These are phyloP conservation scores for Geotrichum fermentans DNA, from an alignment of 1,139 yeast genomes.

Conservation along the genomic window DNA sequence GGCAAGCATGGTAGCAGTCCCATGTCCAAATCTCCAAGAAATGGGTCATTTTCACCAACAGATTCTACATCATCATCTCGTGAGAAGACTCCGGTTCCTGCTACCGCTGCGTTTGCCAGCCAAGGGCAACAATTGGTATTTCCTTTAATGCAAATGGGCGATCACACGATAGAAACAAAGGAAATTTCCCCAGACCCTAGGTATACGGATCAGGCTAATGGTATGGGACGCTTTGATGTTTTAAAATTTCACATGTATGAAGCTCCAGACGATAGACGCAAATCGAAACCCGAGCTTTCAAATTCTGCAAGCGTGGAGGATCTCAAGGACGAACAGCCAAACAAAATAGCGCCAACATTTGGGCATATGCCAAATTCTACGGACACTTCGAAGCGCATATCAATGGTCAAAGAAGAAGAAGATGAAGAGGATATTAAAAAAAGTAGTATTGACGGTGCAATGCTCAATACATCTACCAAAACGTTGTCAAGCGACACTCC, in stretches of 20 bases:
- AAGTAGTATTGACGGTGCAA: not conserved
- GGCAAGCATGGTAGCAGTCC: not conserved
- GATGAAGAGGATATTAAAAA: slow-evolving; percentile 6
- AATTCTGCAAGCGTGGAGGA: not conserved
- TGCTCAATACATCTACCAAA: not conserved
- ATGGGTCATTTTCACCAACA: slow-evolving; percentile 10
- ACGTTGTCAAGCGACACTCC: not conserved
- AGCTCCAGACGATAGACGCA: slow-evolving; percentile 11
- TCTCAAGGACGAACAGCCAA: not conserved
- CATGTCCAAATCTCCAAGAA: slow-evolving; percentile 8
- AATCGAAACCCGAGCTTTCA: not conserved
- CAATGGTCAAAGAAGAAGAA: slow-evolving; percentile 17
- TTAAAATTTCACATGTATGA: slow-evolving; percentile 19
- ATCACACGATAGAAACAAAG: not conserved
- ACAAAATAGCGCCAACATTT: not conserved
- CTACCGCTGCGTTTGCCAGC: slow-evolving; percentile 15
- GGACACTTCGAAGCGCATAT: slow-evolving; percentile 6
- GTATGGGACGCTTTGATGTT: slow-evolving; percentile 18
- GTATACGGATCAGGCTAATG: not conserved
- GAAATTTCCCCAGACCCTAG: not conserved
- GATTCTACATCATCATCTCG: not conserved
- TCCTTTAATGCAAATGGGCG: slow-evolving; percentile 9
- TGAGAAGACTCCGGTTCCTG: slow-evolving; percentile 3
- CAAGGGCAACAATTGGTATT: slow-evolving; percentile 19
- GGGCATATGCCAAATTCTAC: not conserved